phyloP scores from a whole-genome alignment of 768 basidiomycete genomes.

The Russula griseocarnosa region DNA sequence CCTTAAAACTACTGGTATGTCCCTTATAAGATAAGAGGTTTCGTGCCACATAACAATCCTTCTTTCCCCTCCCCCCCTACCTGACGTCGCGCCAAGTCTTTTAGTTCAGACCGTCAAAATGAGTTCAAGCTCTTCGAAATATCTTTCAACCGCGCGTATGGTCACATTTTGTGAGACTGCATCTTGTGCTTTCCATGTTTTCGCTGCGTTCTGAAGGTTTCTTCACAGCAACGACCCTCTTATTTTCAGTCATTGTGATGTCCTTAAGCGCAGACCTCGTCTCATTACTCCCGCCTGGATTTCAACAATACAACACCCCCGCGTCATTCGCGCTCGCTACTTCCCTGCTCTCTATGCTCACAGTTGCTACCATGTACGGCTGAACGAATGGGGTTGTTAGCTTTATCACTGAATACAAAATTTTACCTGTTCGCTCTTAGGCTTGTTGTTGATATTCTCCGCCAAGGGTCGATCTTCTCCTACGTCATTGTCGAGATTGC shows the following conservation, averaged over 20 bases:
- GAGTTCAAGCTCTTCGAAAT: not conserved
- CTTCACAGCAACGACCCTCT: slow-evolving; percentile 6
- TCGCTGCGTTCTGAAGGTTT: not conserved
- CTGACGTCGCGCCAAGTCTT: not conserved
- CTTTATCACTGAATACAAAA: not conserved
- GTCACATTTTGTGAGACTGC: slow-evolving; percentile 8
- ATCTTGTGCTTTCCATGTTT: not conserved
- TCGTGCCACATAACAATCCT: not conserved
- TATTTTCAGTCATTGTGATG: slow-evolving; percentile 36
- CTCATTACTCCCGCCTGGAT: slow-evolving; percentile 23
- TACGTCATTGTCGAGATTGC: slow-evolving; percentile 38
- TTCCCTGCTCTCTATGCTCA: slow-evolving; percentile 31
- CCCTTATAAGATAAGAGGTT: slow-evolving; percentile 1
- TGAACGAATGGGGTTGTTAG: not conserved
- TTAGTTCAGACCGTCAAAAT: slow-evolving; percentile 1
- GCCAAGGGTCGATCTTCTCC: slow-evolving; percentile 40
- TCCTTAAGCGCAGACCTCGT: slow-evolving; percentile 34
- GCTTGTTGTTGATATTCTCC: slow-evolving; percentile 36
- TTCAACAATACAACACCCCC: slow-evolving; percentile 31
- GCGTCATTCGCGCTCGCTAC: slow-evolving; percentile 34
- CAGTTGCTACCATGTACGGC: slow-evolving; percentile 33
- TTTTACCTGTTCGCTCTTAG: slow-evolving; percentile 27
- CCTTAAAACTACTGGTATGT: not conserved
- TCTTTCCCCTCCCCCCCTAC: not conserved
- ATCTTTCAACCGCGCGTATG: not conserved